A percentile compares a stretch with the other conserved stretches of the same genome.
Conservation (phyloP, 805 yeast species). For the Blastobotrys americana region DNA sequence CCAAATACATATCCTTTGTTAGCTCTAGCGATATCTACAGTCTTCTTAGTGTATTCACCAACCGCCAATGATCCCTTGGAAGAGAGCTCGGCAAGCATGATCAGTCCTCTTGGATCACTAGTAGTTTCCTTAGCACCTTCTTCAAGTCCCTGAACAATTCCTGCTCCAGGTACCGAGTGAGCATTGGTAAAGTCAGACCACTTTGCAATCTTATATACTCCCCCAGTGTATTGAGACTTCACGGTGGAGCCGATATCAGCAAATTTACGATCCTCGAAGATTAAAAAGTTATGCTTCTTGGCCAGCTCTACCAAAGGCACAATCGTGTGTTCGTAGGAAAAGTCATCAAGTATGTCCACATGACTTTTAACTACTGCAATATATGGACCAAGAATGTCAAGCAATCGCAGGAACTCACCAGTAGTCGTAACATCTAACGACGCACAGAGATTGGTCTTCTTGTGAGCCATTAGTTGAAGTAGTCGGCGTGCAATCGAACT, state of each 20-base stretch:
- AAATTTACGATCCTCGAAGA: constrained; percentile 95
- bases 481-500: constrained; percentile 77
- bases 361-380: constrained; percentile 92
- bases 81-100: constrained; percentile 93
- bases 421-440: constrained; percentile 86
- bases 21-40: constrained; percentile 82
- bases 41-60: constrained; percentile 81
- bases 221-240: constrained; percentile 85
- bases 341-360: constrained; percentile 87
- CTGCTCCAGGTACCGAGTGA: constrained; percentile 94
- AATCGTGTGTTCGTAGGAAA: constrained; percentile 71
- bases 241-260: constrained; percentile 99
- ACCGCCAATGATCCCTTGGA: constrained; percentile 90
- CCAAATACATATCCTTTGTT: constrained; percentile 92
- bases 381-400: constrained; percentile 82
- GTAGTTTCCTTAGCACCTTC: constrained; percentile 66
- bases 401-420: constrained; percentile 57
- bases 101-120: constrained; percentile 63
- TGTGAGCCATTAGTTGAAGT: constrained; percentile 63
- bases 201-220: constrained; percentile 77
- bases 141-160: constrained; percentile 81
- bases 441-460: constrained; percentile 87
- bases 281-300: constrained; percentile 75
- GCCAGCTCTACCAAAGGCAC: constrained; percentile 66
- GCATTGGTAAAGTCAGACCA: constrained; percentile 99